Conservation (phyloP, 177 flowering plant genomes). For the Vitis hybrid region DNA sequence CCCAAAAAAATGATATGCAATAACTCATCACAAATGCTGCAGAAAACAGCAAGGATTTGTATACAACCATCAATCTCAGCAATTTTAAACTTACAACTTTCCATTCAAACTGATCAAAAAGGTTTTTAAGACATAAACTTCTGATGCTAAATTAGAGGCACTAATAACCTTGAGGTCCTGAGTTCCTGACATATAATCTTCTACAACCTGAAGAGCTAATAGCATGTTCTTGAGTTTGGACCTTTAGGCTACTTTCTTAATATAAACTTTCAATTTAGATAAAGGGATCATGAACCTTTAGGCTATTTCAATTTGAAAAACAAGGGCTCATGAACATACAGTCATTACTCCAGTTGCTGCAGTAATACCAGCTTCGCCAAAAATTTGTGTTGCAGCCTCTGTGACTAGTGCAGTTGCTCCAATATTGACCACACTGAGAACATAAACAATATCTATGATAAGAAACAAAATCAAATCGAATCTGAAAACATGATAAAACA, state of each 20-base stretch:
- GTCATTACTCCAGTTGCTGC: conserved; percentile 99
- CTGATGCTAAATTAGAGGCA: too few relatives aligned
- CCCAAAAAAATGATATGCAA: too few relatives aligned
- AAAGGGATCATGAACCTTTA: too few relatives aligned
- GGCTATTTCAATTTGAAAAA: neutral
- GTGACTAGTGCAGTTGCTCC: conserved; percentile 99
- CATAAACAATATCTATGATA: conserved; percentile 25
- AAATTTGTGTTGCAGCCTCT: conserved; percentile 91
- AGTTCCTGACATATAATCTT: too few relatives aligned
- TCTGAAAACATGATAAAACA: neutral
- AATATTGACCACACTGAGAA: conserved; percentile 89
- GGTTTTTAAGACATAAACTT: too few relatives aligned
- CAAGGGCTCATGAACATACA: conserved; percentile 39
- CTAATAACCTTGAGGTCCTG: too few relatives aligned
- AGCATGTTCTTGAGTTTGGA: neutral
- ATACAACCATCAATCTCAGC: too few relatives aligned
- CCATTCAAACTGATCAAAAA: too few relatives aligned
- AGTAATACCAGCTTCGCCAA: conserved; percentile 98
- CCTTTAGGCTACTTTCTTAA: neutral
- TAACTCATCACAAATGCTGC: too few relatives aligned
- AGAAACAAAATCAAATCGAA: conserved; percentile 23
- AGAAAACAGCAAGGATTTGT: too few relatives aligned
- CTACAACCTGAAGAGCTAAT: neutral
- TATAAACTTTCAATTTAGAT: neutral
- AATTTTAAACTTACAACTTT: too few relatives aligned